Base-by-base conservation (phyloP, 2,329 filamentous ascomycete genomes). In the Trichoderma sp. region DNA sequence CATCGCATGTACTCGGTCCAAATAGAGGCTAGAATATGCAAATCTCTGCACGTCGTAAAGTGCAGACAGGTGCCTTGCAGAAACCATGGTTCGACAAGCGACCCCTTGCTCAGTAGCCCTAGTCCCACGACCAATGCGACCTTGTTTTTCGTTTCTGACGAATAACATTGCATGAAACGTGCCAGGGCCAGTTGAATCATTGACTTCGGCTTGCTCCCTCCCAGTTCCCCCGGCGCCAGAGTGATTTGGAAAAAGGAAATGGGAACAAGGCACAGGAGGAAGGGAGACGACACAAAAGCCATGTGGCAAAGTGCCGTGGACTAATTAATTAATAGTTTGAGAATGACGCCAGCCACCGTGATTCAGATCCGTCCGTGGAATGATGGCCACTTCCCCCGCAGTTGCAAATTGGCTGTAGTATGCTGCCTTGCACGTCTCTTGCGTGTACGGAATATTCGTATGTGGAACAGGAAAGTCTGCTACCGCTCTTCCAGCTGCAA, bases 61-160 rank as follows among this genome's bases (percentile, higher is more conserved):
- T 26, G 39, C 28, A 69, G 39, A 50, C 66, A 69, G 66, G 66
- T 69, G 66, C 66, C 66, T 69, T 69, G 66, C 66, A 69, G 66
- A 62, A 50, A 47, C 12, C 47, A 50, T 53, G 28, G 66, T 61
- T 69, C 66, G 66, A 69, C 57, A 69, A 69, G n/a, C 47, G 20
- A 61, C 28, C 57, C 66, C 66, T 50, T 62, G 66, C 28, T 28
- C 26, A 13, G 12, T 23, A 12, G 28, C 66, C 57, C 57, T 69
- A 6, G 66, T 53, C 34, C 66, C 66, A 69, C 57, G 57, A 28
- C 36, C 66, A 58, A 62, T 69, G 66, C 28, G 66, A 62, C 66
- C 66, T 59, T 13, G 8, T 69, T 36, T 26, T 5, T 11, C 66
- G 8, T 7, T 12, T 12, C 32, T 23, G 39, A 12, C 57, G 39